These are phyloP conservation scores for Mortierella sp. DNA, from an alignment of 371 early-diverging fungal genomes.

Conservation along the genomic window DNA sequence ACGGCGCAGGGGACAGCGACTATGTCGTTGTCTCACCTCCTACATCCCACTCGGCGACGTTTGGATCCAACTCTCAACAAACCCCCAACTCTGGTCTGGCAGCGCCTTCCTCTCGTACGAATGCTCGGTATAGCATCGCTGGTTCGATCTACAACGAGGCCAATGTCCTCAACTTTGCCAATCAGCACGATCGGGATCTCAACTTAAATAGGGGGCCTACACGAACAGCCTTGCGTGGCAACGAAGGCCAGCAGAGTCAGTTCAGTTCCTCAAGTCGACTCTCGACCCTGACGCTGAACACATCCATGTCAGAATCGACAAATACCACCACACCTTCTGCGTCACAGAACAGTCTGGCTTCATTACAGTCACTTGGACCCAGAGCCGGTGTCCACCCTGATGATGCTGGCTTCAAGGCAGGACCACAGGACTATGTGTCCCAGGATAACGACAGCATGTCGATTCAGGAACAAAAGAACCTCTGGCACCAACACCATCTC, in stretches of 20 bases:
- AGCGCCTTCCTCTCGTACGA: conserved; percentile 10
- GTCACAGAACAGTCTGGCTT: conserved; percentile 43
- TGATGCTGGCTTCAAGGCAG: not conserved
- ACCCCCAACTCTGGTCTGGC: conserved; percentile 10
- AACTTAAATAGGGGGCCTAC: conserved; percentile 14
- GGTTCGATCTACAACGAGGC: conserved; percentile 27
- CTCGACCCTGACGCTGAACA: conserved; percentile 28
- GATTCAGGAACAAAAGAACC: conserved; percentile 35
- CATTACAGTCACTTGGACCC: conserved; percentile 25
- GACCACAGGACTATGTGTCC: not conserved
- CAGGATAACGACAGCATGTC: not conserved
- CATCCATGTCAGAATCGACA: conserved; percentile 23
- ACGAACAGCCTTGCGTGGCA: not conserved
- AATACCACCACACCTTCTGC: conserved; percentile 32
- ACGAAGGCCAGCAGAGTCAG: conserved; percentile 29
- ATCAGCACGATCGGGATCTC: not conserved
- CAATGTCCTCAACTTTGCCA: conserved; percentile 1
- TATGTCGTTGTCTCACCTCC: conserved; percentile 3
- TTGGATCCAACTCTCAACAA: not conserved
- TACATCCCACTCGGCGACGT: not conserved
- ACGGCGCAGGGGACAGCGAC: not conserved
- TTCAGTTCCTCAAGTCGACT: conserved; percentile 29
- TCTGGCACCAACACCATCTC: conserved; percentile 31
- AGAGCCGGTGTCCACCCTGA: conserved; percentile 22
- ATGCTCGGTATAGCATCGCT: conserved; percentile 30